Conservation (phyloP, 768 basidiomycete genomes). For the Sistotremastrum suecicum region DNA sequence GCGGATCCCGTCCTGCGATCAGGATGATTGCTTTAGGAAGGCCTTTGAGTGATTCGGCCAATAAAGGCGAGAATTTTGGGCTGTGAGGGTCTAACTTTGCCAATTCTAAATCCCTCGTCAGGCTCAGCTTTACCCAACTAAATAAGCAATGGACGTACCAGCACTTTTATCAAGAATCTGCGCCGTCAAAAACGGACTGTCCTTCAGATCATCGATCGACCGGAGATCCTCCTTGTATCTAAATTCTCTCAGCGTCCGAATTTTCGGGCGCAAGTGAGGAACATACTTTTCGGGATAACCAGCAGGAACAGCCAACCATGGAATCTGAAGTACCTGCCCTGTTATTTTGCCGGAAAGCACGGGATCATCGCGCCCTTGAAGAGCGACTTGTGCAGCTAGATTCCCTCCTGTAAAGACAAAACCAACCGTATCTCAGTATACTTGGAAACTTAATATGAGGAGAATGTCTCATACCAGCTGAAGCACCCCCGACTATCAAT, state of each 20-base stretch:
- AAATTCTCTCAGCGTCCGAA: neutral
- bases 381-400: constrained; percentile 10
- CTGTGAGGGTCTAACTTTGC: neutral
- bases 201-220: constrained; percentile 10
- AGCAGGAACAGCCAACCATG: constrained; percentile 9
- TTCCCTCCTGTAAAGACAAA: constrained; percentile 11
- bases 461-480: constrained; percentile 5
- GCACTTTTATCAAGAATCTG: neutral
- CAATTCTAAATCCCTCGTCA: neutral
- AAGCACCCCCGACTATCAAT: constrained; percentile 14
- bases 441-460: too few species aligned
- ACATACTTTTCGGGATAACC: constrained; percentile 13
- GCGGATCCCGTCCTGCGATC: constrained; percentile 12
- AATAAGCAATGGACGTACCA: neutral
- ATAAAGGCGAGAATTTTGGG: constrained; percentile 9
- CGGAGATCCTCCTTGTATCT: constrained; percentile 11
- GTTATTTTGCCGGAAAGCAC: constrained; percentile 11
- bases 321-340: constrained; percentile 12
- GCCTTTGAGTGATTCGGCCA: constrained; percentile 9
- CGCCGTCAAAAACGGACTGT: constrained; percentile 7
- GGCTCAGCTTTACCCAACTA: constrained; percentile 2
- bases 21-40: constrained; percentile 14
- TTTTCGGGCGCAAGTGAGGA: neutral
- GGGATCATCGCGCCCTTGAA: constrained; percentile 12
- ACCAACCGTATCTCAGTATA: too few species aligned